Evolutionary conservation across 257 asterid genomes (phyloP).

Genomic region (Rauvolfia tetraphylla): DNA sequence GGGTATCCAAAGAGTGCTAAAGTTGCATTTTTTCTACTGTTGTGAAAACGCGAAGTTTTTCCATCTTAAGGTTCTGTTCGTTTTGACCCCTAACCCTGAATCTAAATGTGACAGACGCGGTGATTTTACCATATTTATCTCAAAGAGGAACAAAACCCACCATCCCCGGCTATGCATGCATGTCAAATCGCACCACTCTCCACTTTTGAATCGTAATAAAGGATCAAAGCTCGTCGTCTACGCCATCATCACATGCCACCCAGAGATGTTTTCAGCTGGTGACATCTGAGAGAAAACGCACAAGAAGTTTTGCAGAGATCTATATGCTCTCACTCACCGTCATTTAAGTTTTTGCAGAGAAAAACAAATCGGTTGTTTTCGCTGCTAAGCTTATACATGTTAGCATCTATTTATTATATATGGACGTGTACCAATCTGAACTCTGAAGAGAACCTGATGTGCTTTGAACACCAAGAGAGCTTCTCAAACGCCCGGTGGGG

Average conservation of each 20-base stretch:
- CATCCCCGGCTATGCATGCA: neutral
- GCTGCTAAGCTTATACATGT: neutral
- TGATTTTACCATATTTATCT: neutral
- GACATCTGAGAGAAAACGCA: too few relatives aligned
- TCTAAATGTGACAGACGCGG: neutral
- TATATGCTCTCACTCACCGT: neutral
- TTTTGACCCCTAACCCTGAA: neutral
- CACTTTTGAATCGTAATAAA: too few relatives aligned
- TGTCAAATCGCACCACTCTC: conserved; percentile 12
- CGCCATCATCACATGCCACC: too few relatives aligned
- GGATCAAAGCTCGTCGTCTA: too few relatives aligned
- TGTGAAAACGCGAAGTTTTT: neutral
- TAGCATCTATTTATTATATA: too few relatives aligned
- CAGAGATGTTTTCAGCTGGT: too few relatives aligned
- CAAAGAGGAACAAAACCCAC: too few relatives aligned
- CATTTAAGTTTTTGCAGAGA: neutral
- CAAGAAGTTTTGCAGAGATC: too few relatives aligned
- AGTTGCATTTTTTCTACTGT: neutral
- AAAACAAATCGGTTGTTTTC: neutral
- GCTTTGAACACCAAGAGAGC: neutral
- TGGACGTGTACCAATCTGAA: neutral
- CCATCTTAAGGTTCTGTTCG: neutral
- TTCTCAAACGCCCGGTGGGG: conserved; percentile 2
- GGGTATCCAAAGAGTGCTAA: too few relatives aligned
- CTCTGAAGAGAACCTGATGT: neutral